Conservation (phyloP, 106 monocot species). For the Alisma plantagoaquatica region DNA sequence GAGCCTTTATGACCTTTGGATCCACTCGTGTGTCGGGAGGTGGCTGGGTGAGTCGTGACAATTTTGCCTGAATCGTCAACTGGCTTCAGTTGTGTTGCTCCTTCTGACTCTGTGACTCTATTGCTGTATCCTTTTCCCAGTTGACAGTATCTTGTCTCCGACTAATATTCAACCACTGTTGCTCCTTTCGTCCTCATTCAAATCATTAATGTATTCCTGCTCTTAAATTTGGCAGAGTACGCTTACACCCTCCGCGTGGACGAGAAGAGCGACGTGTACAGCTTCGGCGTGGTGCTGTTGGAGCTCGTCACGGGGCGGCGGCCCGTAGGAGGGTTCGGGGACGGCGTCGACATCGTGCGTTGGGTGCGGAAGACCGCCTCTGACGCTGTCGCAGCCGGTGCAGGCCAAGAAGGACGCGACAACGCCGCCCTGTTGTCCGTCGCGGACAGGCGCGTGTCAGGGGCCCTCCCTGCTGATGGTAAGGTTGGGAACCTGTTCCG, state of each 20-base stretch:
- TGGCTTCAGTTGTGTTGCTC: no score
- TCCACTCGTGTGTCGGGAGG: no score
- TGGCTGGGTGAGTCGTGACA: no score
- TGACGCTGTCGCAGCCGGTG: constrained; percentile 11
- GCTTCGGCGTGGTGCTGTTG: constrained; percentile 95
- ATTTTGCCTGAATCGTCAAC: no score
- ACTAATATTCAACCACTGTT: no score
- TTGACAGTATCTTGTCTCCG: no score
- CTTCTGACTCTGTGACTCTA: no score
- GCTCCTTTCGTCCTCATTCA: no score
- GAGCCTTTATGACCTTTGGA: no score
- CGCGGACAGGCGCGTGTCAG: constrained; percentile 42
- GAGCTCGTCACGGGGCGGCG: constrained; percentile 77
- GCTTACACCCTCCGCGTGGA: constrained; percentile 94
- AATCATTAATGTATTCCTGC: no score
- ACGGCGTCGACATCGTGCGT: constrained; percentile 78
- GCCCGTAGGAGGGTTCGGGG: constrained; percentile 88
- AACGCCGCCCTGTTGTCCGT: no score
- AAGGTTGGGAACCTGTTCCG: constrained; percentile 45
- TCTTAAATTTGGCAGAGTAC: constrained; percentile 56
- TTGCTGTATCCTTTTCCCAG: no score
- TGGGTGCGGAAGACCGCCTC: constrained; percentile 72
- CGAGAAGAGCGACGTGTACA: constrained; percentile 98
- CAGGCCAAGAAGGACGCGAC: constrained; percentile 12
- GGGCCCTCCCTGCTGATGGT: constrained; percentile 24